Base-by-base conservation (phyloP, 768 basidiomycete species). In the Xerocomellus chrysenteron region DNA sequence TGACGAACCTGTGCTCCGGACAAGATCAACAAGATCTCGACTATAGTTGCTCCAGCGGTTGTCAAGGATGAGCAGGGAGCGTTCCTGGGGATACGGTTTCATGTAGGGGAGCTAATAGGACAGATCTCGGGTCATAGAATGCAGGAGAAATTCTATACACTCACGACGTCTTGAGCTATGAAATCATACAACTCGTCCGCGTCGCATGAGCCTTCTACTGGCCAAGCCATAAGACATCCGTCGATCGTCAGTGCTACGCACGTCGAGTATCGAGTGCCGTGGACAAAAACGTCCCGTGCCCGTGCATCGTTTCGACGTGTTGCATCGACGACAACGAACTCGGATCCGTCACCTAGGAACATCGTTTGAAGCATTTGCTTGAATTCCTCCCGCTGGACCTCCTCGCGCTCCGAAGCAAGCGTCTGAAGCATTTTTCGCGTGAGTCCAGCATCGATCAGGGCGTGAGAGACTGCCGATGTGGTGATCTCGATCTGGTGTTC, bases 141-240 rank as follows among this genome's bases (percentile, higher is more conserved):
- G 14, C 1, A 9, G 4, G 12, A 17, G 4, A 8, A 42, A 42
- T 7, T 14, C 12, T 12, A 36, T 17, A 14, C 30, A 37, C 56
- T 47, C 32, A 52, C 56, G 10, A 57, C 49, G 1, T 50, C 49
- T 14, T 50, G 19, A 2, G 37, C 55, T 36, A 78, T 66, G 56
- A 75, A 78, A 50, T 77, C n/a, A 62, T 66, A 67, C 52, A 78
- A 77, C 36, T 67, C 62, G 2, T 58, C 55, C 2, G 61, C 59
- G 62, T 76, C 63, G 41, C 76, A 61, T 5, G 74, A 75, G 28
- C 74, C 76, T 26, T 61, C 58, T 19, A 76, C 63, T 3, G 65
- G 59, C 1, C 52, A 57, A 5, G 50, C 37, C 5, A 44, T 24
- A 5, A 58, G 16, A 5, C 50, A 54, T 4, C 43, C 57, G 7